Base-by-base conservation (phyloP, 176 grass and related monocot species). In the Carex myosuroides region DNA sequence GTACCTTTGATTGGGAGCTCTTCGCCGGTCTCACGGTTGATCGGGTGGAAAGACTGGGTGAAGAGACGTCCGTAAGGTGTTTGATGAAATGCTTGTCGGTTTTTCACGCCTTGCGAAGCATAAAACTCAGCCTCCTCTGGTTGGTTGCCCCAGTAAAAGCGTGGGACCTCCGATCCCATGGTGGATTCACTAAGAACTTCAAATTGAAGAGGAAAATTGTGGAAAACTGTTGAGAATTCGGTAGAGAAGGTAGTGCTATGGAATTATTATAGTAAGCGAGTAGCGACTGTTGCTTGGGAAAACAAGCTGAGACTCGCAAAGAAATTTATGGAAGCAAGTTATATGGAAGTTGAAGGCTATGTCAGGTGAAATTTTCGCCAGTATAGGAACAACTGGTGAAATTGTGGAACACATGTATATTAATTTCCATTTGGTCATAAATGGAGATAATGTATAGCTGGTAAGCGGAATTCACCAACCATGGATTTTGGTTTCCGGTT, bases 21-120 rank as follows among this genome's bases (percentile, higher is more conserved):
- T 13, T 81, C 87, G 6, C 84, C 87, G 66, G 35, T 78, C 8
- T 64, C 58, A 3, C 72, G 21, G 56, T 89, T 44, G 60, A 91
- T 60, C 33, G 92, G 89, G 80, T 91, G 92, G 85, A 94, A 94
- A 60, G 92, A 89, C 59, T 94, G 87, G 30, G 87, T 94, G 80
- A 91, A 94, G 72, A 94, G 66, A 70, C 89, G 92, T 37, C 92
- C 89, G 56, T 87, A 70, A 21, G 85, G 83, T 85, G 87, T 87
- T 70, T 87, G 48, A 86, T 84, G 89, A 84, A 81, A 94, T 63
- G 87, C 59, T 30, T 91, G 87, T 14, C 64, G n/a, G 81, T 94
- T 87, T 37, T 79, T 85, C 54, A 94, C 73, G 3, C 92, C 89
- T 63, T 89, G 92, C 6, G 89, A 88, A 13, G 85, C 60, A 74